Base-by-base conservation (phyloP, 73 alveolate species). In the Paramecium sexaurelia region DNA sequence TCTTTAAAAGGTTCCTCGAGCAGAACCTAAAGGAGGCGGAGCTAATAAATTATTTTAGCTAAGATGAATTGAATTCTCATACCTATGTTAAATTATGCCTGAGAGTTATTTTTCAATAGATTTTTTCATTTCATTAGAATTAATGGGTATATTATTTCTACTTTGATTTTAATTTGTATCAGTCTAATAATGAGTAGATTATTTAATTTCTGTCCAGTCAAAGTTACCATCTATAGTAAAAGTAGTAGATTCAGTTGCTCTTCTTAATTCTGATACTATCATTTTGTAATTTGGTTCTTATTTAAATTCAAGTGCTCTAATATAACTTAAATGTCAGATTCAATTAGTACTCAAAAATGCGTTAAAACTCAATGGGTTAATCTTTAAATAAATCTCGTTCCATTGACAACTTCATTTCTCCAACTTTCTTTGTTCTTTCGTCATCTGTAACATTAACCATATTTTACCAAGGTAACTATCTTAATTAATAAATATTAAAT, bases 201-300 rank as follows among this genome's bases (percentile, higher is more conserved):
- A 43, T 22, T 45, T 78, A 4, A 93, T 43, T 5, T 66, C 87
- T 51, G 89, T 33, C 97, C 97, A 94, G 73, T 94, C 97, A 92
- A 87, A 94, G 27, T 56, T 85, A 85, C 88, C 93, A 91, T 94
- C 97, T 43, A 92, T 78, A 51, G 67, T 15, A 19, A 40, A 7
- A 33, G 92, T 94, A 22, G 85, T 71, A 5, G 75, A 61, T n/a
- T 68, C 84, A 24, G 94, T 51, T 3, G 92, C 93, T 37, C 78
- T 57, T 8, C 55, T 57, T 55, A 94, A 94, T 35, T 83, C 92
- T 56, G 71, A 51, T 36, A 84, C 57, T 37, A 94, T 86, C 95
- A 92, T 85, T 32, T 91, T 55, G 87, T 94, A 94, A 92, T 92
- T 83, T 9, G 97, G 97, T 35, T 41, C 90, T 9, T 85, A 84